Base-by-base conservation (phyloP, 768 basidiomycete species). In the Gymnopilus dilepis region DNA sequence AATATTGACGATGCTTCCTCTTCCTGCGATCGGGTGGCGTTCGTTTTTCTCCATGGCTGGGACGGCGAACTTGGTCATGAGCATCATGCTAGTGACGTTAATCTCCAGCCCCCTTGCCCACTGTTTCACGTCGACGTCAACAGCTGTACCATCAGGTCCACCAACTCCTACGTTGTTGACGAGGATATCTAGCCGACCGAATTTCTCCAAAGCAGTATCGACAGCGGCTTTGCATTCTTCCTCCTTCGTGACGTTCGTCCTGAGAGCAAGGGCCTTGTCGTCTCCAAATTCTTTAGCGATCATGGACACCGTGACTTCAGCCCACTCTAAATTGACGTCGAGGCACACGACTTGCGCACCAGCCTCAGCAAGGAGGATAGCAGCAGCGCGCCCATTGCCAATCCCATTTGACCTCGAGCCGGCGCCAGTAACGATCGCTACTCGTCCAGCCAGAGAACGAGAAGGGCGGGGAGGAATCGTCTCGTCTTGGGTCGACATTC, bases 381-480 rank as follows among this genome's bases (percentile, higher is more conserved):
- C 73, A 0, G 78, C 73, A 13, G 78, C 80, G 13, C 78, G 72
- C 11, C 80, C 80, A 52, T 80, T 81, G 8, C 80, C 80, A 9
- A 81, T 78, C 13, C 80, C 78, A 26, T 60, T 61, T 6, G 76
- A 70, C 61, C 73, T 71, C 8, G 78, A 80, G 2, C 80, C 80
- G 12, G 80, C 77, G 6, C 78, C 80, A 7, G 78, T 78, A 47
- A 81, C 75, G 56, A 80, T 78, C 7, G 80, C 78, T 17, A 79
- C 77, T 21, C 72, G 69, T 1, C 73, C 76, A 43, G 59, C 12
- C 15, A 76, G 71, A 13, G 72, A 73, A 22, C 68, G 68, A 8
- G 74, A 74, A 43, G 78, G 78, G 21, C 77, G 73, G 48, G 61
- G 52, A 11, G 61, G 61, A 30, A 45, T 62, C 8, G 11, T 45